Conservation (phyloP, 768 basidiomycete species). For the Leccinum fibrillosum region DNA sequence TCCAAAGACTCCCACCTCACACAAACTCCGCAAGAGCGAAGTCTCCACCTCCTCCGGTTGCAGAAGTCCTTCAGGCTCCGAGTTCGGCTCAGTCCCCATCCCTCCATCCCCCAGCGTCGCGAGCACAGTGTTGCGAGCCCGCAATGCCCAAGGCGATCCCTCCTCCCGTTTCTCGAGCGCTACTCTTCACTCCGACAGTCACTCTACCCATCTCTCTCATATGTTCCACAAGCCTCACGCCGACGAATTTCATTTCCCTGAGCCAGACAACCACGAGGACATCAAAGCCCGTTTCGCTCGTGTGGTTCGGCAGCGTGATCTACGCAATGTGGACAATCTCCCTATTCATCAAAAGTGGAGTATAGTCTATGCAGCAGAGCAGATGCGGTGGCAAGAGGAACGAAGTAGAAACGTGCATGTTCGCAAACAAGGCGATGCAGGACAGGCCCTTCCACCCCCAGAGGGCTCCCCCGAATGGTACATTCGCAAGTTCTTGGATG, state of each 20-base stretch:
- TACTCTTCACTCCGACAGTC: constrained; percentile 45
- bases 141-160: constrained; percentile 53
- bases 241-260: constrained; percentile 69
- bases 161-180: constrained; percentile 55
- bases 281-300: constrained; percentile 80
- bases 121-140: constrained; percentile 47
- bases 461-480: constrained; percentile 90
- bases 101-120: constrained; percentile 30
- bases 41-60: constrained; percentile 48
- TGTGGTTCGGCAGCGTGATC: constrained; percentile 66
- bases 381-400: constrained; percentile 74
- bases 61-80: constrained; percentile 48
- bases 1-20: constrained; percentile 34
- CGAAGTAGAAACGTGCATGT: constrained; percentile 60
- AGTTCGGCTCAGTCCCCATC: constrained; percentile 47
- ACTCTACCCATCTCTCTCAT: constrained; percentile 43
- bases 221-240: constrained; percentile 51
- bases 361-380: constrained; percentile 81
- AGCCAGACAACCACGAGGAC: constrained; percentile 72
- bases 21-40: constrained; percentile 49
- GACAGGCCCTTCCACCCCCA: constrained; percentile 49
- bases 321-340: constrained; percentile 57
- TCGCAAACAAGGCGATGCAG: constrained; percentile 56
- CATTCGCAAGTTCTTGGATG: constrained; percentile 85
- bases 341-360: constrained; percentile 88